Base-by-base conservation (phyloP, 306 rosid species). In the Gillenia trifoliata region DNA sequence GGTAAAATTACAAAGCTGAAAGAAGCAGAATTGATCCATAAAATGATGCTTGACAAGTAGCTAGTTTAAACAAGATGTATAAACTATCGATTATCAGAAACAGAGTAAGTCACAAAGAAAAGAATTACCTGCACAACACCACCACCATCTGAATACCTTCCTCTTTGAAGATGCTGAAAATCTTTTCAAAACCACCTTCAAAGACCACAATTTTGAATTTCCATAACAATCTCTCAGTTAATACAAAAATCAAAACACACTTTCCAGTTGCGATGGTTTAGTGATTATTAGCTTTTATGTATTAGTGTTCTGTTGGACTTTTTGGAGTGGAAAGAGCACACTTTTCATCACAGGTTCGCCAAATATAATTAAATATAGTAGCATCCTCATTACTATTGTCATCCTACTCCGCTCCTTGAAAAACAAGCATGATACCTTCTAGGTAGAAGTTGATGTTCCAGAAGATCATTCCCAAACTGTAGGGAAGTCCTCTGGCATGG, bases 111-210 rank as follows among this genome's bases (percentile, higher is more conserved):
- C 66, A 54, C 63, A 60, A 73, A 62, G 41, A 79, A n/a, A n/a
- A n/a, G n/a, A n/a, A 78, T 83, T 80, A 91, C 98, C 98, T 93
- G 98, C 75, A 93, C 98, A 76, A 93, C 98, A 56, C 89, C 98
- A 68, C 98, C 98, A 65, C 98, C 98, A 66, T 93, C 98, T 31
- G 98, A 91, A 76, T 88, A 78, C 98, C 98, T 83, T 93, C 98
- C 83, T 93, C 98, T 77, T 71, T 88, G 41, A 91, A 86, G 78
- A 93, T 93, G 80, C 97, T 91, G 88, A 93, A 93, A 64, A 93
- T 87, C 86, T 90, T 93, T 76, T 93, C 98, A 76, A 88, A 93
- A 45, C 92, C 98, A 76, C 98, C 98, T 93, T 93, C 98, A 73
- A 93, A 91, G 79, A 93, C 98, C 64, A 93, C 83, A 79, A 93